A percentile compares a stretch with the other conserved stretches of the same genome.
Conservation (phyloP, 2,329 filamentous ascomycete species). For the Fusarium chlamydosporum region DNA sequence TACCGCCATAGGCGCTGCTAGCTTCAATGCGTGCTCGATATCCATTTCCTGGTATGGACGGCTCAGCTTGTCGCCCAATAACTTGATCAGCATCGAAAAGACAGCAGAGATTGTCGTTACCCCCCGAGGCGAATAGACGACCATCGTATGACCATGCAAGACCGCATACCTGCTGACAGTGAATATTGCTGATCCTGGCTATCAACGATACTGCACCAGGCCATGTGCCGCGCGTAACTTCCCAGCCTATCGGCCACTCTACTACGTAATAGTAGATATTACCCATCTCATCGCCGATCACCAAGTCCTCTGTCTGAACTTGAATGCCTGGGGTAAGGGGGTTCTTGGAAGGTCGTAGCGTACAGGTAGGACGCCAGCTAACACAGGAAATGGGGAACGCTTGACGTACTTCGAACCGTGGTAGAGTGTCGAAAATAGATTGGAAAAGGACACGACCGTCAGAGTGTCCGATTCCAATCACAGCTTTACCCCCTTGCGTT, state of each 20-base stretch:
- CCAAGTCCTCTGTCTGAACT: constrained; percentile 82
- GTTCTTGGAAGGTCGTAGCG: constrained; percentile 66
- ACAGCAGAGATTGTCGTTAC: constrained; percentile 91
- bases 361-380: constrained; percentile 79
- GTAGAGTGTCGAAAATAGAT: constrained; percentile 77
- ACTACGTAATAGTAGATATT: constrained; percentile 89
- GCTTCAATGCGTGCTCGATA: constrained; percentile 18
- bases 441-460: constrained; percentile 83
- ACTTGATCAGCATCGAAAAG: constrained; percentile 80
- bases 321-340: constrained; percentile 61
- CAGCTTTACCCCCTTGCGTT: constrained; percentile 77
- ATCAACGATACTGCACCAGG: constrained; percentile 82
- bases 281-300: constrained; percentile 87
- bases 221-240: constrained; percentile 77
- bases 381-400: constrained; percentile 82
- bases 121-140: constrained; percentile 84
- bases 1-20: constrained; percentile 22
- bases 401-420: constrained; percentile 82
- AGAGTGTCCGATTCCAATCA: constrained; percentile 87
- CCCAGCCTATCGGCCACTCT: constrained; percentile 81
- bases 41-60: constrained; percentile 4
- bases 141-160: constrained; percentile 88
- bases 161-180: constrained; percentile 92
- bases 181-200: constrained; percentile 77
- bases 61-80: constrained; percentile 49